Evolutionary conservation across 129 eudicot species (phyloP).

Genomic region (Arctium lappa): DNA sequence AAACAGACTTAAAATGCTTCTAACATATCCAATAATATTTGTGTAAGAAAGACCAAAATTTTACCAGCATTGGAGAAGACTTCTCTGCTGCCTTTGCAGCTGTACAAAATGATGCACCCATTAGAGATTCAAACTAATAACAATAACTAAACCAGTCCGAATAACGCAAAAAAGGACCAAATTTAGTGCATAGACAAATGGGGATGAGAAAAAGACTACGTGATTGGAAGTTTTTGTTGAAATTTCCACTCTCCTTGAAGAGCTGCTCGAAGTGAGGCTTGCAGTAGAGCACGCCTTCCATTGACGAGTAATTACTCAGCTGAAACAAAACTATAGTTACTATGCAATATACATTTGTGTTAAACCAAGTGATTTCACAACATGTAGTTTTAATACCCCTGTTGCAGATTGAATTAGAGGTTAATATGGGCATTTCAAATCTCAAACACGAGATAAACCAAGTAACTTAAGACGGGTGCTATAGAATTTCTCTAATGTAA

Average conservation of each 20-base stretch:
- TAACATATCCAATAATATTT: conserved; percentile 11
- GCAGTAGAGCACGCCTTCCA: conserved; percentile 98
- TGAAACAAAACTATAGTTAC: conserved; percentile 36
- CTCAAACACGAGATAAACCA: neutral
- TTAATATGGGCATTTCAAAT: neutral
- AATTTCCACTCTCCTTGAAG: conserved; percentile 88
- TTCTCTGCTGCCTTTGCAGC: conserved; percentile 88
- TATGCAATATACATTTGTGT: conserved; percentile 3
- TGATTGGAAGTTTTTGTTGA: conserved; percentile 94
- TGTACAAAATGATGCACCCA: conserved; percentile 26
- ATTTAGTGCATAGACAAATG: neutral
- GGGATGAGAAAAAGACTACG: conserved; percentile 45
- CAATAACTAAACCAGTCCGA: neutral
- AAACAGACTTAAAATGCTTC: conserved; percentile 13
- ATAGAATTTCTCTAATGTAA: neutral
- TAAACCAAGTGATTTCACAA: neutral
- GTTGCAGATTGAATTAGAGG: conserved; percentile 7
- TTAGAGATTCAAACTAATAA: neutral
- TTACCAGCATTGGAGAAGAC: conserved; percentile 84
- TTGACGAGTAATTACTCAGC: conserved; percentile 91
- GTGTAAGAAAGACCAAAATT: neutral
- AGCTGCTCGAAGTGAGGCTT: conserved; percentile 99
- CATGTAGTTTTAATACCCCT: neutral
- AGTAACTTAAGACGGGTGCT: neutral
- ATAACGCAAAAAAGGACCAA: neutral